Evolutionary conservation across 495 filamentous ascomycete species (phyloP).

Genomic region (Astrothelium macrocarpum): DNA sequence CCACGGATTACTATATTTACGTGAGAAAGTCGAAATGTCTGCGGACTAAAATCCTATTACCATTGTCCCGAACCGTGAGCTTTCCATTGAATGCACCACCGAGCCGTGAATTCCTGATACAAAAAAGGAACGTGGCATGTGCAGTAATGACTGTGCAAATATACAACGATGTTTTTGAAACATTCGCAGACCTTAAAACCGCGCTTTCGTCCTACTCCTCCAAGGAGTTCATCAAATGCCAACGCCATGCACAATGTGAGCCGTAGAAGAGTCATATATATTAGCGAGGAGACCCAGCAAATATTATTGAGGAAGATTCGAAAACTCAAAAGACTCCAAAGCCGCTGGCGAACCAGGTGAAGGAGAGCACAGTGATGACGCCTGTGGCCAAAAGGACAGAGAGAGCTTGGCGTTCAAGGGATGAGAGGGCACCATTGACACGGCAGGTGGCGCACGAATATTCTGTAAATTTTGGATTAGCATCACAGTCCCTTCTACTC

Average conservation of each 20-base stretch:
- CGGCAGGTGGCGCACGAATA: conserved; percentile 61
- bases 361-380: conserved; percentile 62
- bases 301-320: background rate
- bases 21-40: too few species aligned
- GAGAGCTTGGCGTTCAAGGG: conserved; percentile 53
- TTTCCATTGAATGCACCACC: background rate
- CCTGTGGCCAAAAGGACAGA: conserved; percentile 65
- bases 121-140: conserved; percentile 4
- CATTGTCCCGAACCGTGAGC: background rate
- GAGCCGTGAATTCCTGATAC: background rate
- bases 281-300: background rate
- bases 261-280: background rate
- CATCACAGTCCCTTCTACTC: conserved; percentile 32
- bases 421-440: conserved; percentile 45
- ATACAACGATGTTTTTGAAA: background rate
- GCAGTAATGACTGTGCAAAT: background rate
- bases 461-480: conserved; percentile 27
- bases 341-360: conserved; percentile 77
- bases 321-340: conserved; percentile 45
- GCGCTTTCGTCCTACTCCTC: background rate
- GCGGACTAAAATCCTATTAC: background rate
- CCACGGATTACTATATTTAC: too few species aligned
- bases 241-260: background rate
- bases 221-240: background rate
- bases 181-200: background rate